These are phyloP conservation scores for Excoecaria agallocha DNA, from an alignment of 345 rosid genomes.

Conservation along the genomic window DNA sequence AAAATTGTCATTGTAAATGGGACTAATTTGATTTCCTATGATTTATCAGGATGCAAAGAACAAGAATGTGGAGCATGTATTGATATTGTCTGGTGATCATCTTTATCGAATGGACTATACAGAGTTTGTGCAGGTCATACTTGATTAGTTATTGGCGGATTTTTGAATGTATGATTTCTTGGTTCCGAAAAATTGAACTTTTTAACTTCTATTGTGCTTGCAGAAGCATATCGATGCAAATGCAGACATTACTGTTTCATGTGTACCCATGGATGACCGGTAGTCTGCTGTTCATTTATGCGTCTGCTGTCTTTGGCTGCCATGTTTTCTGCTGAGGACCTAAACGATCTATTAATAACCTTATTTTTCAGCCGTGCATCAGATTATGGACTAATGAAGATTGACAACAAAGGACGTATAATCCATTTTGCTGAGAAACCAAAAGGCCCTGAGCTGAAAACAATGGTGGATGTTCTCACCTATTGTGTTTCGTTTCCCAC, in stretches of 20 bases:
- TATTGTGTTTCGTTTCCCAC: constrained; percentile 1
- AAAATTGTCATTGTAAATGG: background rate
- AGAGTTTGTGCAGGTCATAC: constrained; percentile 67
- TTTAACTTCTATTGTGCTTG: constrained; percentile 18
- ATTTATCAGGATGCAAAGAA: constrained; percentile 62
- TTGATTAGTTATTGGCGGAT: background rate
- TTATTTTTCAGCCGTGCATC: constrained; percentile 62
- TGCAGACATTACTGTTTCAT: constrained; percentile 83
- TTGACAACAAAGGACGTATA: constrained; percentile 54
- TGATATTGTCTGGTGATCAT: constrained; percentile 89
- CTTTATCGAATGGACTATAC: constrained; percentile 78
- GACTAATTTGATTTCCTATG: constrained; percentile 11
- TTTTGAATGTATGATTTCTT: constrained; percentile 1
- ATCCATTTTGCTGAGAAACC: constrained; percentile 78
- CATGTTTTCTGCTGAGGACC: background rate
- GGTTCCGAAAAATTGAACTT: background rate
- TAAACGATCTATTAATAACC: background rate
- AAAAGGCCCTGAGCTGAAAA: constrained; percentile 58
- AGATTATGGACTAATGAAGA: constrained; percentile 80
- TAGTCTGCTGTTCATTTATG: constrained; percentile 16
- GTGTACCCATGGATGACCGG: constrained; percentile 83
- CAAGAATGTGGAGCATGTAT: constrained; percentile 69
- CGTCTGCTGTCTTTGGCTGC: background rate
- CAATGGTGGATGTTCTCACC: constrained; percentile 47
- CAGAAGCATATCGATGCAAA: constrained; percentile 78